Conservation (phyloP, 176 grass and related monocot genomes). For the Oryza brachyantha region DNA sequence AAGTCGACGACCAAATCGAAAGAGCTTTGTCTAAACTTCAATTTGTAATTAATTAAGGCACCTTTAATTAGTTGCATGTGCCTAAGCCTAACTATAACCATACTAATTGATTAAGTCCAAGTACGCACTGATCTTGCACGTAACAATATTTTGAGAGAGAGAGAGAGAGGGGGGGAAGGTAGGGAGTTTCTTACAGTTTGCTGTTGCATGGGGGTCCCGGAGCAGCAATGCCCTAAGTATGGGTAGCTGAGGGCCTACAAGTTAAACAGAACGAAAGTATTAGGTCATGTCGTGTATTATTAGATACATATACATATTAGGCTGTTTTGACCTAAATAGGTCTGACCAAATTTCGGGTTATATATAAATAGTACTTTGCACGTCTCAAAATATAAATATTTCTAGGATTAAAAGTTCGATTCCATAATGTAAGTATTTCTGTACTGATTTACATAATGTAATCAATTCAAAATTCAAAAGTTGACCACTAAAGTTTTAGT, state of each 20-base stretch:
- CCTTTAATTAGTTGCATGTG: slow-evolving; percentile 16
- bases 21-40: not conserved
- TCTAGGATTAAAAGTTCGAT: no score
- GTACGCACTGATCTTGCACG: not conserved
- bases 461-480: no score
- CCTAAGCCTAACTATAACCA: not conserved
- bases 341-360: no score
- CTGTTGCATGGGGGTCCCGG: slow-evolving; percentile 27
- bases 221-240: slow-evolving; percentile 51
- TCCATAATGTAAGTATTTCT: no score
- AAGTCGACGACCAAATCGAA: not conserved
- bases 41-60: not conserved
- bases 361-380: no score
- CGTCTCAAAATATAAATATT: no score
- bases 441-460: no score
- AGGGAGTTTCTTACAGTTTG: slow-evolving; percentile 36
- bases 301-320: no score
- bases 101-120: not conserved
- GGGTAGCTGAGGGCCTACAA: slow-evolving; percentile 71
- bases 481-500: no score
- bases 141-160: not conserved
- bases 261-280: not conserved
- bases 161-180: no score
- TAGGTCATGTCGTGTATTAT: no score
- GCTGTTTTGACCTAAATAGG: no score